Base-by-base conservation (phyloP, 1,284 basidiomycete species). In the Rhodofomes roseus region DNA sequence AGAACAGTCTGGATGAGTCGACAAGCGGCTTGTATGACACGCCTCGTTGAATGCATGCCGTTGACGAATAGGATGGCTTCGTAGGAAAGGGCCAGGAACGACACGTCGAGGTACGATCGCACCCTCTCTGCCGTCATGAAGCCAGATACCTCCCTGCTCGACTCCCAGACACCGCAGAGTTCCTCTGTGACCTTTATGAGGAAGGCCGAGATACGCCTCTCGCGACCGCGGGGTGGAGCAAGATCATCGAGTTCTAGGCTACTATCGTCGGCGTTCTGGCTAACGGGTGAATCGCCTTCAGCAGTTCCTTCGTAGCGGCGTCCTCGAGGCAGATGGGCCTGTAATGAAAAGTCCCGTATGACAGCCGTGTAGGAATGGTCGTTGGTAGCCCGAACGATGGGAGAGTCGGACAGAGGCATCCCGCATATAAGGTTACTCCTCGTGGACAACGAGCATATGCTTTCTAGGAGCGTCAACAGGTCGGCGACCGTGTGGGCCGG, bases 271-370 rank as follows among this genome's bases (percentile, higher is more conserved):
- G 50, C 8, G n/a, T 20, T 52, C 27, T 22, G 50, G 14, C 31
- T 12, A 9, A 2, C 36, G 18, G 31, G 36, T 6, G 34, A 12
- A 12, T n/a, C 16, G 18, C 31, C 1, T 2, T 27, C 46, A 12
- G 25, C 5, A 18, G 46, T 12, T 25, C 23, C 11, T 8, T 31
- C 2, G 14, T 22, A 59, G 31, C 0, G 58, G 62, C 36, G n/a
- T 31, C 51, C 80, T 80, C 0, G 72, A 48, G 91, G 86, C 34
- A 95, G 76, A 41, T 67, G 76, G 25, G 87, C 90, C 56, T 84
- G 69, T 2, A 95, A 76, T 3, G 92, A 69, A 68, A 87, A 94
- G 58, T 88, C 81, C 7, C 87, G 84, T 59, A 95, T 86, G 18
- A 84, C 74, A 48, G 73, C 72, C 1, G 83, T 85, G 56, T 77